Conservation (phyloP, 495 filamentous ascomycete genomes). For the Parathielavia hyrcaniae region DNA sequence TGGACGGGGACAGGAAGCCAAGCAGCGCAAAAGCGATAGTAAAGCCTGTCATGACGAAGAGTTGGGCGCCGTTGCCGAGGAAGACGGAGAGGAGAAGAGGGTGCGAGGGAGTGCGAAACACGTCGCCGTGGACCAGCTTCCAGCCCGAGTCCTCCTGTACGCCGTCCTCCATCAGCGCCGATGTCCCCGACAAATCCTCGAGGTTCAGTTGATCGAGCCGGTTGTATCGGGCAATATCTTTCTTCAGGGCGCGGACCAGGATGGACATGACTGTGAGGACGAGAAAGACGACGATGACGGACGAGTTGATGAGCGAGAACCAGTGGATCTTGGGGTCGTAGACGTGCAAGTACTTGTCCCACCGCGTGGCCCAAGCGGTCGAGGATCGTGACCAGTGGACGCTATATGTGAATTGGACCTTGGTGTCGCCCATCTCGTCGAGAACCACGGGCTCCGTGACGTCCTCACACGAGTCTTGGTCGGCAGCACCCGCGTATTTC, state of each 20-base stretch:
- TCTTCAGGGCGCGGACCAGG: slow-evolving; percentile 74
- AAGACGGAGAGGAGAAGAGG: slow-evolving; percentile 81
- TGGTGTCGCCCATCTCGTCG: slow-evolving; percentile 55
- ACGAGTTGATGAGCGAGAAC: slow-evolving; percentile 93
- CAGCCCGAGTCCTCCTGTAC: slow-evolving; percentile 97
- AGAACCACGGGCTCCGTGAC: slow-evolving; percentile 50
- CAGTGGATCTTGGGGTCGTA: slow-evolving; percentile 96
- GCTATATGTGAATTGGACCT: slow-evolving; percentile 82
- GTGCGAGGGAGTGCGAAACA: slow-evolving; percentile 81
- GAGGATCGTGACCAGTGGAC: slow-evolving; percentile 74
- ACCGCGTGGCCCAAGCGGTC: slow-evolving; percentile 90
- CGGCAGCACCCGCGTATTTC: slow-evolving; percentile 50
- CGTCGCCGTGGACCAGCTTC: slow-evolving; percentile 97
- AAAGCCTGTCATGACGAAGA: slow-evolving; percentile 94
- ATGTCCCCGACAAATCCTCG: slow-evolving; percentile 73
- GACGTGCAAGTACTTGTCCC: slow-evolving; percentile 97
- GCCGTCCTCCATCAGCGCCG: slow-evolving; percentile 70
- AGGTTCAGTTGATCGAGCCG: slow-evolving; percentile 78
- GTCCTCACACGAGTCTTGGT: slow-evolving; percentile 57
- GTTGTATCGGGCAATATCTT: slow-evolving; percentile 95
- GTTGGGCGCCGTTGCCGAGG: slow-evolving; percentile 87
- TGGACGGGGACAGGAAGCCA: slow-evolving; percentile 89
- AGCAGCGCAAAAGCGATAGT: slow-evolving; percentile 91
- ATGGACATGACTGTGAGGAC: slow-evolving; percentile 86
- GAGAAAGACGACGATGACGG: slow-evolving; percentile 87